Base-by-base conservation (phyloP, 2,329 filamentous ascomycete genomes). In the Aspergillus neoniger region DNA sequence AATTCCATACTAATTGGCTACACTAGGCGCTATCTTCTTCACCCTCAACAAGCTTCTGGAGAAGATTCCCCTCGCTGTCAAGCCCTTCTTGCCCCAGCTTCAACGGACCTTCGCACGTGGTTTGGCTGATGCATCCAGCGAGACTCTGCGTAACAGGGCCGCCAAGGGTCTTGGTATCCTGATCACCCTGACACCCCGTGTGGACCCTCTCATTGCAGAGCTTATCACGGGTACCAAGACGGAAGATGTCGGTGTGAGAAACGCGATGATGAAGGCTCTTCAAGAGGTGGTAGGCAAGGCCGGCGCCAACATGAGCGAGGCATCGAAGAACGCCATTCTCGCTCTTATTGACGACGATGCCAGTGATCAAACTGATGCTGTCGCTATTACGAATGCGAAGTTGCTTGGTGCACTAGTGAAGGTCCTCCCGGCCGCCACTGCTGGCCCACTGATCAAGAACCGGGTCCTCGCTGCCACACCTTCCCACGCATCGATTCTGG, bases 101-200 rank as follows among this genome's bases (percentile, higher is more conserved):
- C 95, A 99, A 78, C 87, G 95, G 62, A 99, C 95, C 0, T 99
- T 99, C 80, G 94, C 95, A 60, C 96, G 97, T 78, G 94, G 93
- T 44, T 84, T 99, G 53, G 95, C 95, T 3, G 96, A 99, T 76
- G 88, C 92, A 0, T 91, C 92, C 0, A 98, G 94, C 74, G 94
- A 98, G 67, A 82, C 93, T 19, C 80, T 99, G 61, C 88, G 96
- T 66, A 89, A 88, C 61, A 87, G 96, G 66, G 95, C 96, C 55
- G 95, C 95, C 39, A 96, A 95, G 79, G 95, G 95, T 51, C 80
- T 99, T 52, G 95, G 96, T 61, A 98, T 94, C 9, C 80, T 99
- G 63, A 99, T 99, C 80, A 96, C 93, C 62, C 87, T 97, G 72
- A 98, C 94, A 0, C 94, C 95, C 25, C 88, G 96, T 72, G 91